Conservation (phyloP, 1,284 basidiomycete genomes). For the Serendipita sp. region DNA sequence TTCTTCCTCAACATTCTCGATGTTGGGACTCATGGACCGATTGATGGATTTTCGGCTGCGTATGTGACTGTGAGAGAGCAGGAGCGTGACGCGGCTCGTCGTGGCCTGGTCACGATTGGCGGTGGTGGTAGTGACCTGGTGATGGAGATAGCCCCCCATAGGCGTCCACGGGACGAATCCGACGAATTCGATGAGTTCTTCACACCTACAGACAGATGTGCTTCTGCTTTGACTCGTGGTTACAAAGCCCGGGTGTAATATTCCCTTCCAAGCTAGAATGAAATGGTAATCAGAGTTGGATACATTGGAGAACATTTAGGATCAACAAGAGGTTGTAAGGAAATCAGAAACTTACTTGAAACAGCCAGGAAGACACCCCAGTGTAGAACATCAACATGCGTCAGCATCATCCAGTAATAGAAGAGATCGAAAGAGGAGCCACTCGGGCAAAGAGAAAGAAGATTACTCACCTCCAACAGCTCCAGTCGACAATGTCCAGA, state of each 20-base stretch:
- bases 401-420: neutral
- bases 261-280: too few relatives aligned
- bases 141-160: too few relatives aligned
- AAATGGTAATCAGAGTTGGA: neutral
- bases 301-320: neutral
- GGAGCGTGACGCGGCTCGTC: neutral
- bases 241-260: too few relatives aligned
- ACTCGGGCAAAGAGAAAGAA: neutral
- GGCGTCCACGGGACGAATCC: too few relatives aligned
- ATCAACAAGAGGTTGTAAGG: neutral
- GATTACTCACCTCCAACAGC: neutral
- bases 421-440: neutral
- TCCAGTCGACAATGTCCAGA: neutral
- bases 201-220: too few relatives aligned
- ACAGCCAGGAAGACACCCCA: neutral
- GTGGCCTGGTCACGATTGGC: neutral
- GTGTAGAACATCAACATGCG: neutral
- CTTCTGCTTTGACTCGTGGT: too few relatives aligned
- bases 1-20: neutral
- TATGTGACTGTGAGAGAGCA: neutral
- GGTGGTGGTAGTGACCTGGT: neutral
- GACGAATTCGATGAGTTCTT: too few relatives aligned
- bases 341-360: neutral
- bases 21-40: neutral
- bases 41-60: constrained; percentile 1